Evolutionary conservation across 1,284 basidiomycete genomes (phyloP), one percentile per base, ranked within the genome.

Genomic region (Thecaphora thlaspeos): DNA sequence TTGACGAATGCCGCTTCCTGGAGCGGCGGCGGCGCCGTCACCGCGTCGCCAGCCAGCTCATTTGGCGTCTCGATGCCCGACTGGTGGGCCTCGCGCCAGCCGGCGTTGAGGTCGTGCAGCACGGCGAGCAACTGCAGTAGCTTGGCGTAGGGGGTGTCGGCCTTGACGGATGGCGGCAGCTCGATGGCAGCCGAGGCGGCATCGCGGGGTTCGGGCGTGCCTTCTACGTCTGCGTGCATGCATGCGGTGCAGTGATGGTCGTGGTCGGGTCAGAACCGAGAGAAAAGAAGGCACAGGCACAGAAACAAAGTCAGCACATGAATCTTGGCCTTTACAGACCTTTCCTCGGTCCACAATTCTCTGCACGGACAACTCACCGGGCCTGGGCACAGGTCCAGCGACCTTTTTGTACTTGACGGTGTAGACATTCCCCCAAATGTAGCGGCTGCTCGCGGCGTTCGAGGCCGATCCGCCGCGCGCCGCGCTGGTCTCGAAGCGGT

Each of bases 401-500:
- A 96, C 88, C 81, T 95, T 95, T 81, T 86, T 90, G 82, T 88
- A 98, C 75, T 89, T 91, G 74, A 98, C 84, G 4, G 88, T 90
- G 76, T 94, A 91, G 11, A 92, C 82, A 4, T 88, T 88, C 75
- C 88, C 86, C 91, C 91, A 95, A 49, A 94, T 85, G 76, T 88
- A 83, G 70, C 85, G 48, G 58, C 50, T 55, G 18, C 17, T 18
- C 9, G 12, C 24, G 10, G 18, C 30, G 14, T 28, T 10, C 4
- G 19, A 2, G 10, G 28, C 15, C 14, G 41, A 1, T 22, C 26
- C 41, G 22, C 28, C 10, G 14, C 47, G 43, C 41, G 17, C 34
- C 17, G 39, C 45, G 8, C 34, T 37, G 74, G 84, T 83, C 73
- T 91, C 89, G 72, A 89, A 86, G 61, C 89, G 88, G 77, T 97